Conservation (phyloP, 441 rosid species). For the Pelargonium citronellum region DNA sequence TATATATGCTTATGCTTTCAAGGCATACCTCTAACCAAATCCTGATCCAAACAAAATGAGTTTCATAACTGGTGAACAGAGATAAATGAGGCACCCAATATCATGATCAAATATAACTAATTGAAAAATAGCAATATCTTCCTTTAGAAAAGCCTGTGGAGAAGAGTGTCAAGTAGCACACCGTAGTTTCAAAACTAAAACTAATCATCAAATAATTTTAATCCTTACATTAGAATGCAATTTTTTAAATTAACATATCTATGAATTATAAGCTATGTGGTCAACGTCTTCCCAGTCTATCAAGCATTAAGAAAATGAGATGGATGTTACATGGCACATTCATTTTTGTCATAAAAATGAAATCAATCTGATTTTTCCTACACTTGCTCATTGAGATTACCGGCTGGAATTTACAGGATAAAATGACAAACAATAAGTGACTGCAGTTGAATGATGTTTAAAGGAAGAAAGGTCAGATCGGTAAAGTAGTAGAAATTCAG, state of each 20-base stretch:
- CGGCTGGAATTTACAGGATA: no score
- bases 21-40: constrained; percentile 81
- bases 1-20: constrained; percentile 50
- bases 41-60: constrained; percentile 75
- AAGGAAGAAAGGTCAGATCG: no score
- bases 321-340: background rate
- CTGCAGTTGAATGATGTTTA: no score
- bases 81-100: constrained; percentile 56
- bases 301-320: background rate
- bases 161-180: constrained; percentile 64
- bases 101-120: constrained; percentile 66
- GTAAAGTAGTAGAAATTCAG: no score
- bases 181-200: constrained; percentile 56
- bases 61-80: constrained; percentile 67
- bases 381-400: no score
- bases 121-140: constrained; percentile 67
- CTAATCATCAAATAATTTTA: constrained; percentile 39
- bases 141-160: constrained; percentile 86
- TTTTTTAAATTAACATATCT: background rate
- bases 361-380: no score
- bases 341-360: background rate
- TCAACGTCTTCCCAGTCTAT: background rate
- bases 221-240: constrained; percentile 23
- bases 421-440: no score
- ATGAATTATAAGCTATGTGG: background rate